Evolutionary conservation across 2,329 filamentous ascomycete genomes (phyloP), one percentile per base, ranked within the genome.

Genomic region (Fusarium fujikuroi): DNA sequence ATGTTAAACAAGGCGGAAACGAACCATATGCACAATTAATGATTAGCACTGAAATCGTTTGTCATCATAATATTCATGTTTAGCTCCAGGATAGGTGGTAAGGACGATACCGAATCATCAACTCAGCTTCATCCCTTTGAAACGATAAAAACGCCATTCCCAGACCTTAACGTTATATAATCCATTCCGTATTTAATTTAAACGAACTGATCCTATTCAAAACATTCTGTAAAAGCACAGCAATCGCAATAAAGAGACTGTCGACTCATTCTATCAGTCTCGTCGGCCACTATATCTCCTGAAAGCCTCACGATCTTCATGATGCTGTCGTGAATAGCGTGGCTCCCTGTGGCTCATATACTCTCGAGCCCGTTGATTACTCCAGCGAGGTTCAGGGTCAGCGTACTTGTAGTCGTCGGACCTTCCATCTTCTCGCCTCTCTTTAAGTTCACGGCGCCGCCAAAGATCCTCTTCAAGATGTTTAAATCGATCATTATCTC

Each of bases 321-420:
- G 43, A 40, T 63, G 39, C 14, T 46, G 50, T 32, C 40, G 42
- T 58, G 66, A 61, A 56, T 44, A 62, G 12, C 19, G 36, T 53
- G 54, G 28, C 23, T 63, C 69, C 28, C 59, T 71, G 52, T 59
- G 59, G 34, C 53, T 64, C 74, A 76, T 76, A 53, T 69, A 76
- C 19, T 70, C 63, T 52, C 53, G 63, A 44, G 74, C 74, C 43
- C 66, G 61, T n/a, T 47, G 58, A 40, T 72, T 59, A 43, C 47
- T 69, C 74, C 74, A 75, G 36, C 63, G 74, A n/a, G 59, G 47
- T 21, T 72, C 69, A 15, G 46, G 56, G 12, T 54, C 54, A 19
- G 21, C 43, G 40, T 59, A 58, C 30, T 36, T 54, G 7, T 23
- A 32, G 6, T 68, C 44, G 10, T 62, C 62, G 25, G 44, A 54